Evolutionary conservation across 495 filamentous ascomycete genomes (phyloP).

Genomic region (Daldinia childiae): DNA sequence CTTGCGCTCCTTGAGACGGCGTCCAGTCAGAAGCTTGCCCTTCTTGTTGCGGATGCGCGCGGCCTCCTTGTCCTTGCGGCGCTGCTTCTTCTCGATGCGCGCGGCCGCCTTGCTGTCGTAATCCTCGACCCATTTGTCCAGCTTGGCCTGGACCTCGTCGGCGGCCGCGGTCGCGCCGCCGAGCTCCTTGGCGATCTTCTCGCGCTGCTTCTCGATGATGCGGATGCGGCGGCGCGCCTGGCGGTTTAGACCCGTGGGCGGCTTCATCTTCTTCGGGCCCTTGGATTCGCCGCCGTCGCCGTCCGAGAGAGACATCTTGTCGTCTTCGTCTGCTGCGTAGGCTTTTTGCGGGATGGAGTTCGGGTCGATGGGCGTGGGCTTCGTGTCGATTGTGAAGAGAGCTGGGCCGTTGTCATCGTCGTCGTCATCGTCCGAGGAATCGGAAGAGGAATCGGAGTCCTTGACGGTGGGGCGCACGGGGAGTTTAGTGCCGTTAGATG

Average conservation of each 20-base stretch:
- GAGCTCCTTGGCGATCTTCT: constrained; percentile 27
- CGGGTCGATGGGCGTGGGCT: constrained; percentile 31
- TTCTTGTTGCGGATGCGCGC: constrained; percentile 22
- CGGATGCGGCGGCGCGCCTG: constrained; percentile 37
- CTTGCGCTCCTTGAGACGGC: background rate
- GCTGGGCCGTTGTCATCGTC: constrained; percentile 11
- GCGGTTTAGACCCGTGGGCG: constrained; percentile 33
- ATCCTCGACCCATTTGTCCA: constrained; percentile 30
- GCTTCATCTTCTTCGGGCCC: background rate
- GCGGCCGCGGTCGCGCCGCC: constrained; percentile 21
- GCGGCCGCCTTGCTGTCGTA: constrained; percentile 10
- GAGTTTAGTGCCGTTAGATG: too few species aligned
- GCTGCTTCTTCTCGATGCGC: constrained; percentile 21
- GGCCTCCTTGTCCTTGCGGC: constrained; percentile 2
- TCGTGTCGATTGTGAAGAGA: constrained; percentile 40
- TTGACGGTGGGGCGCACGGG: too few species aligned
- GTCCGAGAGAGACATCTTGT: background rate
- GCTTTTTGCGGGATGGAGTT: background rate
- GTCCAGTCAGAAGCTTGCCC: background rate
- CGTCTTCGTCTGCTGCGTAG: background rate
- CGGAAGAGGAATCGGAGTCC: too few species aligned
- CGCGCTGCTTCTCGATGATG: constrained; percentile 41
- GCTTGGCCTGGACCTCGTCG: constrained; percentile 30
- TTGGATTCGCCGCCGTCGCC: background rate
- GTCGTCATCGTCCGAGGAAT: background rate